Base-by-base conservation (phyloP, 345 rosid species). In the Bruguiera parviflora region DNA sequence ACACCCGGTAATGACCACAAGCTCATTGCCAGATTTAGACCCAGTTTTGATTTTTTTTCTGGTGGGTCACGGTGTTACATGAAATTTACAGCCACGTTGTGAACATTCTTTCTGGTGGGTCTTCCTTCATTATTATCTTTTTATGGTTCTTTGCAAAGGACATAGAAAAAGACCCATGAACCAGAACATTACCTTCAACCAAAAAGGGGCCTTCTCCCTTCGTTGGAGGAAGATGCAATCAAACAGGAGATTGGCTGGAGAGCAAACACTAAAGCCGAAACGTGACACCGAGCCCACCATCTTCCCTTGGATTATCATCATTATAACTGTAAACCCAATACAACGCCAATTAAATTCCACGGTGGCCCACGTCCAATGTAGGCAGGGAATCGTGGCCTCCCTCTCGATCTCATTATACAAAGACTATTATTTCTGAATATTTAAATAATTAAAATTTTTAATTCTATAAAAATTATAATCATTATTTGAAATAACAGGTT, bases 261-360 rank as follows among this genome's bases (percentile, higher is more conserved):
- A 61, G 33, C 67, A 63, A 35, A 71, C 56, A 63, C 39, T 58
- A 47, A 69, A 66, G 13, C 47, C 62, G 13, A 62, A 68, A 61
- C 61, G 68, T 69, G 65, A 32, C 28, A 47, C 13, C 37, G 69
- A 73, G 63, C 77, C 75, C 72, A 66, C 73, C 3, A 5, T 56
- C 31, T 22, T 3, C 37, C 37, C 24, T 53, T 0, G 59, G 29
- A 65, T 51, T 62, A 43, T 59, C 73, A 53, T 64, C 67, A 64
- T 68, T 64, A 18, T 47, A 68, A 52, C 20, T 59, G 59, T 58
- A 63, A 72, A 68, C 63, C 80, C 57, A 64, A 21, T 10, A 29
- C 68, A 33, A 64, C 58, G 8, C 33, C 1, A 5, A 46, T 47
- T 71, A 51, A 51, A 56, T 46, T 27, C 43, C 29, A 18, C 55